Evolutionary conservation across 2,329 filamentous ascomycete species (phyloP), one percentile per base, ranked within the genome.

Genomic region (Aspergillus ochraceus): DNA sequence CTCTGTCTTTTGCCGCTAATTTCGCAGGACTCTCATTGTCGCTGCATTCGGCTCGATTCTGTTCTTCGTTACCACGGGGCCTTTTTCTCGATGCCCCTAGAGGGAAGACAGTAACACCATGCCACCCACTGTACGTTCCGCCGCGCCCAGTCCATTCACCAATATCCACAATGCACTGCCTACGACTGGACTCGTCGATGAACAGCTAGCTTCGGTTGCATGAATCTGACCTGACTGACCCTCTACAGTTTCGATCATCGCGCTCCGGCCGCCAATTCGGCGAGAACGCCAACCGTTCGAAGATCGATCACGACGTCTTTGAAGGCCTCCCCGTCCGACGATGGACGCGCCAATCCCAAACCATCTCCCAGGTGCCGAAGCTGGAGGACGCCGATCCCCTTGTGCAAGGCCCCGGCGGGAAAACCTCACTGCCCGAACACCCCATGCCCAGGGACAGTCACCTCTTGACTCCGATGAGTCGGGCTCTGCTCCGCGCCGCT

Each of bases 391-490:
- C 70, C 2, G 70, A 75, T 32, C 63, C 73, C 8, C 57, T 67
- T 4, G 65, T 70, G 12, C 64, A 71, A 51, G 67, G 69, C 9
- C 66, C 70, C 11, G 65, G 60, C 32, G 68, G 67, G 54, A 69
- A 68, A 29, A 67, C 70, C 30, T 65, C 64, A 6, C 81, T 79
- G 85, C 88, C 87, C 52, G 93, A 97, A 71, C 83, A 92, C 19
- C 88, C 91, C 49, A 94, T 97, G 91, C 94, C 94, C 45, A 90
- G 90, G 68, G 94, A 97, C 73, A 90, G 87, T 30, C 85, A 90
- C 59, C 82, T 96, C 32, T 81, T 97, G 10, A 85, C 90, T 0
- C 84, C 88, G 1, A 90, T 92, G 73, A 94, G 89, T 55, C 90
- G 95, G 70, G 90, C 93, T 64, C 83, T 97, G 5, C 82, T 97